A percentile compares a stretch with the other conserved stretches of the same genome.
phyloP scores from a whole-genome alignment of 805 yeast species.

The Vanderwaltozyma yarrowii region DNA sequence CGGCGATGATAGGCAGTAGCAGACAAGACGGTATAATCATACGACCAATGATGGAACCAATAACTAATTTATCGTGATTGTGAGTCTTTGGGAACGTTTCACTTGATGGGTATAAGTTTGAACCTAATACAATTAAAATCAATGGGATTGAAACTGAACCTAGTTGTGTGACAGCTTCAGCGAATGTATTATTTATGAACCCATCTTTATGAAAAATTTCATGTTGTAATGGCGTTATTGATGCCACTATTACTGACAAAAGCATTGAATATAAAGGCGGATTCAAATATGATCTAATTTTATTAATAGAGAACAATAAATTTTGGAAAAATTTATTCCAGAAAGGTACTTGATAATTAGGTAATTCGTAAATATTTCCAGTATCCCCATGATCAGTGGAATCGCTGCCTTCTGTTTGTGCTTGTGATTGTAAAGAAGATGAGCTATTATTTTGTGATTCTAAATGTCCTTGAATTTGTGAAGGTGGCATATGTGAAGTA shows the following conservation, averaged over 20 bases:
- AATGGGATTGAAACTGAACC: constrained; percentile 72
- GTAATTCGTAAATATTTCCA: no score
- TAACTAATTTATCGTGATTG: constrained; percentile 48
- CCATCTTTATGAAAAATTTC: constrained; percentile 49
- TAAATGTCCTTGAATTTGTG: constrained; percentile 10
- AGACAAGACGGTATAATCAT: constrained; percentile 69
- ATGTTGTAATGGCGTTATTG: constrained; percentile 48
- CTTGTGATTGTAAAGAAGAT: no score
- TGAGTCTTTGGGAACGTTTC: constrained; percentile 58
- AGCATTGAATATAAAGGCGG: constrained; percentile 84
- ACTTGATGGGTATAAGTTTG: constrained; percentile 59
- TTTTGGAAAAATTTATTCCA: not conserved
- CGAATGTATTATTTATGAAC: constrained; percentile 53
- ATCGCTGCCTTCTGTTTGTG: not conserved
- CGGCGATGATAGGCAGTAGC: constrained; percentile 54
- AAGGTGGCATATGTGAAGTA: constrained; percentile 20
- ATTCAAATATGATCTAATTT: constrained; percentile 38
- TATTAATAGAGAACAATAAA: not conserved
- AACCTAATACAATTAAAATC: constrained; percentile 64
- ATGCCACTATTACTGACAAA: constrained; percentile 59
- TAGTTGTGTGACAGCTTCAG: constrained; percentile 51
- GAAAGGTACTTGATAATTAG: not conserved
- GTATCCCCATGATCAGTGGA: not conserved
- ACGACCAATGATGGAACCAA: constrained; percentile 63
- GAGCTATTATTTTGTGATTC: constrained; percentile 1